Base-by-base conservation (phyloP, 164 flowering plant species). In the Stephania japonica region DNA sequence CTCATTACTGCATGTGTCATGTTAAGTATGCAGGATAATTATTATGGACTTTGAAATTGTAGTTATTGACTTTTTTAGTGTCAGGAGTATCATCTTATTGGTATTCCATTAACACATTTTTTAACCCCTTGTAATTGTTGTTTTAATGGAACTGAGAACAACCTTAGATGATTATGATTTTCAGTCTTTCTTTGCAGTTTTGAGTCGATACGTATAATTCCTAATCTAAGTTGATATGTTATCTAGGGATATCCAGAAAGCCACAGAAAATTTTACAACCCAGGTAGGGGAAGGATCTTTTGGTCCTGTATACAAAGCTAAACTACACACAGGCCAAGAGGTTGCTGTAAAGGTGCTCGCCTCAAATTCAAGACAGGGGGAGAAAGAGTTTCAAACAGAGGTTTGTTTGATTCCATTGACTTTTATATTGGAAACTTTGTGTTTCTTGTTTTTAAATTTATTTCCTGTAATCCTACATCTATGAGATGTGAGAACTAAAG, bases 251-350 rank as follows among this genome's bases (percentile, higher is more conserved):
- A 83, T 96, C 43, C 97, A 96, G 78, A 96, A 93, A 80, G 97
- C 92, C 18, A 96, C 99, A 65, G 88, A 87, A 56, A 93, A 89
- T 77, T 96, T 93, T 73, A 93, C 99, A 42, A 93, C 92, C 68
- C 70, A 89, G 49, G 72, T 96, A 77, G 99, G 99, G 47, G 87
- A 96, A 81, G 99, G 99, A 42, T 91, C 98, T 53, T 95, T 91
- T 86, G 99, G 99, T 73, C 93, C 97, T 6, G 98, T 93, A 23
- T 93, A 96, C 77, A 96, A 87, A 85, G 99, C 97, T 44, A 71
- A 72, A 47, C 85, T 92, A 92, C 80, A 88, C 64, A 76, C 90
- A 23, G 86, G 93, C 73, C 89, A 78, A 76, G 80, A 87, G 67
- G 84, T 87, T 25, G 98, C 98, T 49, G 86, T 88, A 19, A 93